Conservation (phyloP, 306 rosid genomes). For the Echinosophora koreensis region DNA sequence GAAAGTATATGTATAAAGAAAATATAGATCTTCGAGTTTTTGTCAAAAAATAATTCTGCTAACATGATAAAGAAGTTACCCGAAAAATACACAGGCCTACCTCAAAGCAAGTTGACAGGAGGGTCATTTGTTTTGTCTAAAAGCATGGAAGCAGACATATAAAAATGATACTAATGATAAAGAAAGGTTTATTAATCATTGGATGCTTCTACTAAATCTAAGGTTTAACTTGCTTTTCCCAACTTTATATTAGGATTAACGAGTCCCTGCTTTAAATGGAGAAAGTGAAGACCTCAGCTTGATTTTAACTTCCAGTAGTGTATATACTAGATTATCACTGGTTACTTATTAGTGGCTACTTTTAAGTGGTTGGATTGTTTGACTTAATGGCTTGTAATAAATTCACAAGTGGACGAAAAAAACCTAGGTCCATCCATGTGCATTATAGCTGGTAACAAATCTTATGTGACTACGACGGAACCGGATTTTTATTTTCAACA, state of each 20-base stretch:
- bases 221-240: background rate
- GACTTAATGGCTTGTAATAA: constrained; percentile 1
- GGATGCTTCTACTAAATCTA: background rate
- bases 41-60: background rate
- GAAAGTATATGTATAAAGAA: too few relatives aligned
- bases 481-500: too few relatives aligned
- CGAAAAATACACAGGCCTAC: background rate
- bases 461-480: too few relatives aligned
- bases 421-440: too few relatives aligned
- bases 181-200: too few relatives aligned
- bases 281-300: background rate
- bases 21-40: background rate
- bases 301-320: background rate
- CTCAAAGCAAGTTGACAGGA: background rate
- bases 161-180: background rate
- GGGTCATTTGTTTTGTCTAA: background rate
- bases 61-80: background rate
- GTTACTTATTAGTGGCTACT: background rate
- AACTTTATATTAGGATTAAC: background rate
- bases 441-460: too few relatives aligned
- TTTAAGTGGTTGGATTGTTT: background rate
- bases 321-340: background rate
- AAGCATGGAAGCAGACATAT: background rate
- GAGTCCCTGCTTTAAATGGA: background rate
- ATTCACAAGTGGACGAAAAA: background rate